Conservation (phyloP, 2,329 filamentous ascomycete genomes). For the Elsinoe batatas region DNA sequence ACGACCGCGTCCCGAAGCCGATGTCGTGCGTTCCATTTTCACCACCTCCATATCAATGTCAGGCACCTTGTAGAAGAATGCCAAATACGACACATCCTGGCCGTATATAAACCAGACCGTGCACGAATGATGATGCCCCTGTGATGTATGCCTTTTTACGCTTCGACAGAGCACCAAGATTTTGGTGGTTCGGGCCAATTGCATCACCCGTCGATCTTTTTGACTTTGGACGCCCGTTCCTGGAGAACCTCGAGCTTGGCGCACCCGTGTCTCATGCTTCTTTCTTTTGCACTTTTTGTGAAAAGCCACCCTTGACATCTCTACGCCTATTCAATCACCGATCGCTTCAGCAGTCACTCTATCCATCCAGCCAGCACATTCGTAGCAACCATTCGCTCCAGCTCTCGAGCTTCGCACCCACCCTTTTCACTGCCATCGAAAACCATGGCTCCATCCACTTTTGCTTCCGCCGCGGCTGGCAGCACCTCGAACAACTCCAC, state of each 20-base stretch:
- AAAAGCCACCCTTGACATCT: slow-evolving; percentile 2
- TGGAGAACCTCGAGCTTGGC: slow-evolving; percentile 12
- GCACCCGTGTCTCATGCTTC: slow-evolving; percentile 1
- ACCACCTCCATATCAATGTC: background rate
- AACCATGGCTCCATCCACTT: slow-evolving; percentile 25
- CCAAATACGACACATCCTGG: background rate
- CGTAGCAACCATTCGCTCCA: background rate
- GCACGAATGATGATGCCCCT: background rate
- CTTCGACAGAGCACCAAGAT: background rate
- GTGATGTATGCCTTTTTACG: background rate
- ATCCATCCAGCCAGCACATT: background rate
- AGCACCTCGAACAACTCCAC: slow-evolving; percentile 29
- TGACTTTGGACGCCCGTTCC: background rate
- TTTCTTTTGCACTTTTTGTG: slow-evolving; percentile 11
- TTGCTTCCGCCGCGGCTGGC: slow-evolving; percentile 42
- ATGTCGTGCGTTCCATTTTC: too few relatives aligned
- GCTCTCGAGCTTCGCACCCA: background rate
- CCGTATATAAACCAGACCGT: background rate
- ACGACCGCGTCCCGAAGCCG: background rate
- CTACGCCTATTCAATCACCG: background rate
- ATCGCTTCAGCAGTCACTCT: background rate
- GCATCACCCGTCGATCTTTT: slow-evolving; percentile 11
- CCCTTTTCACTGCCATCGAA: background rate
- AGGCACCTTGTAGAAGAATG: background rate
- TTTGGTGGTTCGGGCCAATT: background rate